Evolutionary conservation across 2,329 filamentous ascomycete genomes (phyloP).

Genomic region (Arthrobotrys sphaeroides): DNA sequence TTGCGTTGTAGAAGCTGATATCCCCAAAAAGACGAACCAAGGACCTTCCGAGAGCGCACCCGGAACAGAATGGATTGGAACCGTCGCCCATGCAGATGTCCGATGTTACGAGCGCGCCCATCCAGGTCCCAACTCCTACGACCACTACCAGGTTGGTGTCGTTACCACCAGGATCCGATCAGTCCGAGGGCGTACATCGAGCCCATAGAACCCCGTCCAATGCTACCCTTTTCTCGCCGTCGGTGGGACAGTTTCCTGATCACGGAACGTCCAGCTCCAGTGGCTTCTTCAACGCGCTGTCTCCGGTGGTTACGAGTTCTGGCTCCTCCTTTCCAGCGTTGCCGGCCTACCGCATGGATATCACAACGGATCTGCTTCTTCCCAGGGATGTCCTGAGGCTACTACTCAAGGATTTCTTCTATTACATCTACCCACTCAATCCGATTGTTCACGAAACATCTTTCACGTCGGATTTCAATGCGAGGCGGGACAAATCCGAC

Average conservation of each 20-base stretch:
- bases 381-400: constrained; percentile 38
- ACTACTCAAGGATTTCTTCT: constrained; percentile 50
- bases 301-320: constrained; percentile 47
- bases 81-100: constrained; percentile 52
- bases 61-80: constrained; percentile 52
- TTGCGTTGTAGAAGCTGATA: constrained; percentile 48
- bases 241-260: constrained; percentile 44
- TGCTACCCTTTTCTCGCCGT: constrained; percentile 44
- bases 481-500: constrained; percentile 39
- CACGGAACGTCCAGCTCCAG: constrained; percentile 21
- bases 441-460: constrained; percentile 51
- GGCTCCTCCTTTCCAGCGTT: constrained; percentile 43
- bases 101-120: constrained; percentile 19
- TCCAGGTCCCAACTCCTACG: constrained; percentile 37
- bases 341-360: constrained; percentile 51
- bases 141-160: constrained; percentile 48
- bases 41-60: constrained; percentile 44
- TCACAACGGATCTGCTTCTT: constrained; percentile 45
- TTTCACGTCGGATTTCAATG: constrained; percentile 43
- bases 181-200: constrained; percentile 53
- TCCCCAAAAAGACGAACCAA: constrained; percentile 43
- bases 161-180: constrained; percentile 49
- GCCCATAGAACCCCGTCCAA: constrained; percentile 46
- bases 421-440: constrained; percentile 52
- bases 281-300: constrained; percentile 41